Evolutionary conservation across 305 asterid species (phyloP).

Genomic region (Fraxinus nigra): DNA sequence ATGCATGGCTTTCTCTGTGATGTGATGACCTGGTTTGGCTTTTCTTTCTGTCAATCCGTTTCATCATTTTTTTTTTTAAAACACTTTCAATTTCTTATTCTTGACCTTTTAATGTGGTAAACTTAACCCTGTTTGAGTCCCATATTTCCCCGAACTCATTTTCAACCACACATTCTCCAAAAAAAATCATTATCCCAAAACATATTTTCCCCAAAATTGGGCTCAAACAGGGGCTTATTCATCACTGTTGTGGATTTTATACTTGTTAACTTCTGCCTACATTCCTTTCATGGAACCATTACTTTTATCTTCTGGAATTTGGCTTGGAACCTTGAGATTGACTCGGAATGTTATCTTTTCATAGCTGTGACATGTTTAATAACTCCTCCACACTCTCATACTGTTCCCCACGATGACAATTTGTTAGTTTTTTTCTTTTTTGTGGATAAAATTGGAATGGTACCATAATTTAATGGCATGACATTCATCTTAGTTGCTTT

Average conservation of each 20-base stretch:
- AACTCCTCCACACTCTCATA: not conserved
- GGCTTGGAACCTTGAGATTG: not conserved
- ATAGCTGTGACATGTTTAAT: not conserved
- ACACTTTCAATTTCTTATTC: not conserved
- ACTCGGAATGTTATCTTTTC: not conserved
- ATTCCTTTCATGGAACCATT: not conserved
- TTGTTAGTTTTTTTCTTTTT: not conserved
- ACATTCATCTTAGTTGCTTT: not conserved
- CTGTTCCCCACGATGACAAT: not conserved
- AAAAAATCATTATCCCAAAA: not conserved
- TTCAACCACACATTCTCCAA: not conserved
- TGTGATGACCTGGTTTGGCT: slow-evolving; percentile 4
- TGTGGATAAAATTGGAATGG: not conserved
- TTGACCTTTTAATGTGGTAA: not conserved
- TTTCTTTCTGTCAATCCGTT: not conserved
- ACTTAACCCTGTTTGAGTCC: not conserved
- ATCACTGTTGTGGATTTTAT: not conserved
- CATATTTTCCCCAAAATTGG: too few species aligned
- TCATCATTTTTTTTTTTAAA: not conserved
- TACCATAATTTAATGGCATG: not conserved
- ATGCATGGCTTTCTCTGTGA: slow-evolving; percentile 8
- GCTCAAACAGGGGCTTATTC: not conserved
- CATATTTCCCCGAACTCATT: not conserved
- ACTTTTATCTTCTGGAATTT: not conserved
- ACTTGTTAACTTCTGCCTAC: not conserved